Evolutionary conservation across 108 stramenopile species (phyloP).

Genomic region (Nannochloropsis oceanica): DNA sequence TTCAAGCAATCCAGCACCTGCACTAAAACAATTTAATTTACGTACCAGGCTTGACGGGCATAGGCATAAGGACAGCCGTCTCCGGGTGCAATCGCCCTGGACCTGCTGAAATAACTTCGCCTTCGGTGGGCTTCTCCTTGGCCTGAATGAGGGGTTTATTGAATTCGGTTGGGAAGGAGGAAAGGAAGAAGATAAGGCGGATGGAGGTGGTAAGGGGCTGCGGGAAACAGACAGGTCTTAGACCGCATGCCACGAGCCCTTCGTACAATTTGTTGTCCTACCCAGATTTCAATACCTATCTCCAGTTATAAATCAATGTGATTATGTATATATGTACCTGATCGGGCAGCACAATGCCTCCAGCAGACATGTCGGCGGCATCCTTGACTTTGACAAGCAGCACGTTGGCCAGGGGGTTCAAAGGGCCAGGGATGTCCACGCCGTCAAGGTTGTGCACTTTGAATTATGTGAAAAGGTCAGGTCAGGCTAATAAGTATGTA

Average conservation of each 20-base stretch:
- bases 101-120: conserved; percentile 68
- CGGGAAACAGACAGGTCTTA: neutral
- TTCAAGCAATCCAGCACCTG: too few species aligned
- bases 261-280: too few species aligned
- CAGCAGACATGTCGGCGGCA: conserved; percentile 59
- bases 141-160: conserved; percentile 20
- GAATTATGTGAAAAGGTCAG: neutral
- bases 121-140: conserved; percentile 72
- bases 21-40: conserved; percentile 24
- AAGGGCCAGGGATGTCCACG: conserved; percentile 69
- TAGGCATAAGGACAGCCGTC: conserved; percentile 17
- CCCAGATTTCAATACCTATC: too few species aligned
- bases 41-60: conserved; percentile 29
- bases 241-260: neutral
- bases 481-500: neutral
- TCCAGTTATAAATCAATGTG: too few species aligned
- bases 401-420: conserved; percentile 67
- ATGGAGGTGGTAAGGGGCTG: neutral
- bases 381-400: conserved; percentile 63
- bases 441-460: conserved; percentile 47
- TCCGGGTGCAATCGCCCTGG: conserved; percentile 46
- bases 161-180: too few species aligned
- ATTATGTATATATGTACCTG: neutral
- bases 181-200: neutral
- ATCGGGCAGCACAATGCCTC: conserved; percentile 71